These are phyloP conservation scores for Ogataea henricii DNA, from an alignment of 805 yeast species.

Conservation along the genomic window DNA sequence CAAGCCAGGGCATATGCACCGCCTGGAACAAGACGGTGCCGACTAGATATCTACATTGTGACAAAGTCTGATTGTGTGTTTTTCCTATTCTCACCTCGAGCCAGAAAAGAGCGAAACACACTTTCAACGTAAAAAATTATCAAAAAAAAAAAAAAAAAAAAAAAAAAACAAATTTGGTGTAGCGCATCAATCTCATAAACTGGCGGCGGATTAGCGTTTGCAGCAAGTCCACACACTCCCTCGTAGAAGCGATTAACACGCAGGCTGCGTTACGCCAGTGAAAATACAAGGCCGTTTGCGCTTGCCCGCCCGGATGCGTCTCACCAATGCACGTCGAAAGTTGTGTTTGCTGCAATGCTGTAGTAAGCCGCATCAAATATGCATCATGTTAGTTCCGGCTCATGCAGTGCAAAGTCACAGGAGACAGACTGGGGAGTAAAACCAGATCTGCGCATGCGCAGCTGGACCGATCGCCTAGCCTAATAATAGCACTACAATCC, in stretches of 20 bases:
- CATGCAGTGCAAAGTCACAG: neutral
- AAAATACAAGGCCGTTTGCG: neutral
- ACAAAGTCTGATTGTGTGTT: no score
- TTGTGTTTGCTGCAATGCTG: neutral
- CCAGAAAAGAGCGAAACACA: no score
- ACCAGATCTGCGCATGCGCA: slow-evolving; percentile 1
- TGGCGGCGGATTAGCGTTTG: neutral
- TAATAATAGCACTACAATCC: neutral
- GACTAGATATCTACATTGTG: no score
- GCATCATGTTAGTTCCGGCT: neutral
- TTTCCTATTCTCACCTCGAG: no score
- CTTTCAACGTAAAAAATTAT: no score
- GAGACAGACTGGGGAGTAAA: neutral
- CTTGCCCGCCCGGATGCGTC: neutral
- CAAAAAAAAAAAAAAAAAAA: no score
- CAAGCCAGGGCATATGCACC: neutral
- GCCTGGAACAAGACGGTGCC: no score
- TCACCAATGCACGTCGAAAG: neutral
- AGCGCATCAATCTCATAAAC: neutral
- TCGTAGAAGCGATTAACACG: neutral
- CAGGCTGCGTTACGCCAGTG: slow-evolving; percentile 1
- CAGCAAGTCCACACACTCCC: neutral
- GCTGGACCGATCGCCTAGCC: neutral
- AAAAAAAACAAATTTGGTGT: no score
- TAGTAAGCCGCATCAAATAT: neutral